Conservation (phyloP, 257 asterid genomes). For the Striga asiatica region DNA sequence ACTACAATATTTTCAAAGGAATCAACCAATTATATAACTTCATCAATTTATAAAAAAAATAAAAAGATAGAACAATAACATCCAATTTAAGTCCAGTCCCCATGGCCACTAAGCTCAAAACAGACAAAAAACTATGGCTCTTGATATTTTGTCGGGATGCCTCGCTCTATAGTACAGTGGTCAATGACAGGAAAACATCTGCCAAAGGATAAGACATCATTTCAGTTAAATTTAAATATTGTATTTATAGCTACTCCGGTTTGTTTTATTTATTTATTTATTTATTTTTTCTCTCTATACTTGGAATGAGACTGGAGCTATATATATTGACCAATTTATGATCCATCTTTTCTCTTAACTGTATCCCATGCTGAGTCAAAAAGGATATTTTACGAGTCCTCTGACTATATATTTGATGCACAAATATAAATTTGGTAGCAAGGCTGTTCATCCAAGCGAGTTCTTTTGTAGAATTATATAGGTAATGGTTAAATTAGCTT, state of each 20-base stretch:
- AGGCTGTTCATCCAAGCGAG: neutral
- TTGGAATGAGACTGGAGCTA: neutral
- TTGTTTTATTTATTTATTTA: neutral
- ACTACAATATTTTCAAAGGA: no score
- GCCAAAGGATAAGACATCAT: neutral
- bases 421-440: neutral
- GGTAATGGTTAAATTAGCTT: no score
- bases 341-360: neutral
- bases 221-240: neutral
- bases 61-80: no score
- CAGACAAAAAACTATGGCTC: neutral
- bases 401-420: neutral
- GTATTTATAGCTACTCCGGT: neutral
- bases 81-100: neutral
- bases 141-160: neutral
- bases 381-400: constrained; percentile 8
- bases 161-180: neutral
- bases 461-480: no score
- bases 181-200: constrained; percentile 2
- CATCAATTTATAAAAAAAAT: no score
- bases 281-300: no score
- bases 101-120: neutral
- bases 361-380: constrained; percentile 14
- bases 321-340: neutral
- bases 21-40: no score